These are phyloP conservation scores for Boletus coccyginus DNA, from an alignment of 768 basidiomycete genomes.

Conservation along the genomic window DNA sequence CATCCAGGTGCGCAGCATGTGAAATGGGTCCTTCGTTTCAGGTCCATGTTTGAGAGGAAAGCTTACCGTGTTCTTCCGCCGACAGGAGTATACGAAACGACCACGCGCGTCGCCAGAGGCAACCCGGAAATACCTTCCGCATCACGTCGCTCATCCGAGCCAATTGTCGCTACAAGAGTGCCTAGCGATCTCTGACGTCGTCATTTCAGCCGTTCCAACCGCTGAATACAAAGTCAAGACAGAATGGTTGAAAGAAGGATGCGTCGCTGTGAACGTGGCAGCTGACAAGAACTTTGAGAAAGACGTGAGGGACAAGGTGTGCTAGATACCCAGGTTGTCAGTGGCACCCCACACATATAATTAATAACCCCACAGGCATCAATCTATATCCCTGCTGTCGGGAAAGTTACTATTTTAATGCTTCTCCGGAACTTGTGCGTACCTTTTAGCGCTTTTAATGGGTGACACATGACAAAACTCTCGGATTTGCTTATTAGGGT, in stretches of 20 bases:
- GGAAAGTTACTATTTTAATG: constrained; percentile 97
- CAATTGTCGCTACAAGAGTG: constrained; percentile 73
- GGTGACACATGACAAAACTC: constrained; percentile 3
- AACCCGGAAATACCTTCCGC: constrained; percentile 71
- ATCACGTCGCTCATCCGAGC: constrained; percentile 75
- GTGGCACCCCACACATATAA: constrained; percentile 4
- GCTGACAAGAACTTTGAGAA: constrained; percentile 96
- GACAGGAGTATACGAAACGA: constrained; percentile 89
- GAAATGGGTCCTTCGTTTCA: not conserved
- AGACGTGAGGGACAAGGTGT: constrained; percentile 87
- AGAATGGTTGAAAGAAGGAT: constrained; percentile 87
- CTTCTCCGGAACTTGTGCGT: constrained; percentile 91
- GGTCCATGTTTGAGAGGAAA: not conserved
- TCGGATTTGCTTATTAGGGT: constrained; percentile 15
- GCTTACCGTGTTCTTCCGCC: not conserved
- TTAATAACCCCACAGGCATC: constrained; percentile 53
- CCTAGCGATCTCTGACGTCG: constrained; percentile 84
- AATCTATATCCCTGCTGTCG: constrained; percentile 93
- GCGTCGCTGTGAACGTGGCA: constrained; percentile 89
- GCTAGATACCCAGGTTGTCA: constrained; percentile 11
- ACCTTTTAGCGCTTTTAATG: not conserved
- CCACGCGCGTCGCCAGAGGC: constrained; percentile 46
- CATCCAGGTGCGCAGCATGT: constrained; percentile 56
- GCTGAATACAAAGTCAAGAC: constrained; percentile 87
- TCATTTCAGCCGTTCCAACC: constrained; percentile 90